Evolutionary conservation across 352 stramenopile genomes (phyloP), one percentile per base, ranked within the genome.

Genomic region (Phytopythium kandeliae): DNA sequence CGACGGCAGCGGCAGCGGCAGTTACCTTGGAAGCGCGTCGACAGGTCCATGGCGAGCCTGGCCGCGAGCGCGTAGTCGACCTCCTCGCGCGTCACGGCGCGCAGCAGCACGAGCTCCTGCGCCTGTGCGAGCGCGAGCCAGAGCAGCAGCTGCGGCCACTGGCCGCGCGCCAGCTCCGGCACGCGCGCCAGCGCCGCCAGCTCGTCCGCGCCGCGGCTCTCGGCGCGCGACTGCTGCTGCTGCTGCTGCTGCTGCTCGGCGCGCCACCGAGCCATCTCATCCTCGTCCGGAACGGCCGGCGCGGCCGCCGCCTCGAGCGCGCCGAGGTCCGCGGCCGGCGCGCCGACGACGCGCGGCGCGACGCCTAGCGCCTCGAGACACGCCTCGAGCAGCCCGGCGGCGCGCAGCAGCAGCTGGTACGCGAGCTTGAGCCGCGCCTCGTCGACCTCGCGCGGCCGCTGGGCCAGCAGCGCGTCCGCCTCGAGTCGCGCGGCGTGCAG

Each of bases 61-160:
- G 66, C 64, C 71, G 87, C 85, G 46, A 89, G 69, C 21, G 72
- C 38, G n/a, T 71, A 84, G 48, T 89, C 78, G 16, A 85, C 73
- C 30, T 66, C 63, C 15, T 86, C 75, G 3, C 71, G 58, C 37
- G 73, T 80, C 21, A 89, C 65, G 16, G 73, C 75, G 17, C 78
- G 69, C 40, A 89, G 40, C 13, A 89, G 61, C 34, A 84, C 78
- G 11, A 89, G 63, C 45, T 89, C 78, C 37, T 89, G 73, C 0
- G 78, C 78, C 57, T 89, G 58, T 12, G 71, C 75, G 16, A 89
- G 65, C 26, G 71, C 57, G 54, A 89, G 61, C 71, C 70, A 82
- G n/a, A 60, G 58, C 31, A 89, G 30, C 15, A 80, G 49, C 51
- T 84, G 71, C 10, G 71, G 62, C 25, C 74, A 80, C 11, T 54